Evolutionary conservation across 305 asterid genomes (phyloP), one percentile per base, ranked within the genome.

Genomic region (Solanum chacoense): DNA sequence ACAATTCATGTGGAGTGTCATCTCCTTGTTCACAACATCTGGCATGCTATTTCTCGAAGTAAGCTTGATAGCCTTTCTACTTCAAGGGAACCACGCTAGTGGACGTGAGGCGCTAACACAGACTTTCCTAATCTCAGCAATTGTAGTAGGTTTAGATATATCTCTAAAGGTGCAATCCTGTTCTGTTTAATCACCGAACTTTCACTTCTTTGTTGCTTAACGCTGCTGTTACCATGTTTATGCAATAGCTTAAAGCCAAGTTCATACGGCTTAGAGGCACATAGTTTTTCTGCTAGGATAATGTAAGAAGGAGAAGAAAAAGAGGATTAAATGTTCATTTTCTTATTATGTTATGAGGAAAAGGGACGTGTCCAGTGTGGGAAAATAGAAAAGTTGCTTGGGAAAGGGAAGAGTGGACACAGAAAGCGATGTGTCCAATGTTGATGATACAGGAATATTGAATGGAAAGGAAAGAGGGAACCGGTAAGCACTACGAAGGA

Each of bases 1-100:
- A 87, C 91, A 89, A 29, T 86, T 92, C 13, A 84, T 87, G 20
- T 92, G 92, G 93, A 92, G 88, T 87, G 73, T 90, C 29, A 55
- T 92, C 83, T 90, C 93, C 73, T 90, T 92, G 91, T 85, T 90
- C 83, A 90, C 93, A 38, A 89, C 90, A 40, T 89, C 92, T 72
- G 92, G 93, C 80, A 90, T 92, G 92, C 81, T 92, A 63, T 92
- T 92, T 90, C 93, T 92, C 85, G 93, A 92, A 90, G 93, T 92
- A 83, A 92, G 93, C 89, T 92, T 92, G 78, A 89, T 92, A 89
- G 92, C 93, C 59, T 92, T 92, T 78, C 72, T 92, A 50, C 91
- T 92, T 74, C 93, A 89, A 92, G 93, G 93, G 74, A 92, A 90
- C 88, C 89, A 90, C 88, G 90, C 93, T 13, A 91, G 91, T 88